A percentile compares a stretch with the other conserved stretches of the same genome.
Evolutionary conservation across 164 flowering plant genomes (phyloP).

Genomic region (Akebia trifoliata): DNA sequence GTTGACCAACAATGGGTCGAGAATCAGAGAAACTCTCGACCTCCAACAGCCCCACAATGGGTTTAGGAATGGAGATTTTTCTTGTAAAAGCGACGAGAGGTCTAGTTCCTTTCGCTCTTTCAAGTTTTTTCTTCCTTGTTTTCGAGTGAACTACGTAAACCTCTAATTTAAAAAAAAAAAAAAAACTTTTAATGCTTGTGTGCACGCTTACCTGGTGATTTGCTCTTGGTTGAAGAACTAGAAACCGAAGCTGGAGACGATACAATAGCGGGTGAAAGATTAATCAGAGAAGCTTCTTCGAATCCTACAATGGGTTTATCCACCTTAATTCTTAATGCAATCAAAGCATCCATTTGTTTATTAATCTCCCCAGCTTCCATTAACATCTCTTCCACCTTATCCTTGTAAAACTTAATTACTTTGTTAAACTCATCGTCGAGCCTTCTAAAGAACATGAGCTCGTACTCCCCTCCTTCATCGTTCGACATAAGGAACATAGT

Average conservation of each 20-base stretch:
- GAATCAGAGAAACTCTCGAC: too few relatives aligned
- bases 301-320: conserved; percentile 30
- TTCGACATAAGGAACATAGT: conserved; percentile 45
- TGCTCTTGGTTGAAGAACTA: not conserved
- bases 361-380: conserved; percentile 50
- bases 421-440: too few relatives aligned
- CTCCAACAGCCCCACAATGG: too few relatives aligned
- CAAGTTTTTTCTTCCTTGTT: too few relatives aligned
- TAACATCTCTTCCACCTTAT: conserved; percentile 41
- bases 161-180: too few relatives aligned
- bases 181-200: not conserved
- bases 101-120: too few relatives aligned
- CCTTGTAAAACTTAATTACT: conserved; percentile 45
- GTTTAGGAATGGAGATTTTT: too few relatives aligned
- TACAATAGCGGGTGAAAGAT: not conserved
- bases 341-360: conserved; percentile 60
- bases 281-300: not conserved
- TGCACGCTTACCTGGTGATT: conserved; percentile 1
- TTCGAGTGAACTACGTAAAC: too few relatives aligned
- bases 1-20: too few relatives aligned
- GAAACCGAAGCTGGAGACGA: not conserved
- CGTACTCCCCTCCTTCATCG: conserved; percentile 49
- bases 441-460: conserved; percentile 44
- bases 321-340: conserved; percentile 56
- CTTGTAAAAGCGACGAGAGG: too few relatives aligned